phyloP scores from a whole-genome alignment of 2,329 filamentous ascomycete genomes.

The Fusarium euwallaceae region DNA sequence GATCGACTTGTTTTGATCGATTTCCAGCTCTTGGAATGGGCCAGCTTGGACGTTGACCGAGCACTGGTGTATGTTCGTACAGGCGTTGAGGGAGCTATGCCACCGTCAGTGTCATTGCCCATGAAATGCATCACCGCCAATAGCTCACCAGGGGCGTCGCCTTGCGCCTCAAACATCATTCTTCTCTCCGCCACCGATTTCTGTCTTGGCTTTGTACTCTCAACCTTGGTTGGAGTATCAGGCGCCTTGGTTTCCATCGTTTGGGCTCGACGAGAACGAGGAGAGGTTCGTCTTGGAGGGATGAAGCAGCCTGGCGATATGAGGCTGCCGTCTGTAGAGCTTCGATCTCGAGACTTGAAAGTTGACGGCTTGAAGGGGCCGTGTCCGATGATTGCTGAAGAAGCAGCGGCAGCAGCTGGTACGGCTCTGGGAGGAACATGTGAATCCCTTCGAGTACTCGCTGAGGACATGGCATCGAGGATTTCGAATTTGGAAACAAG shows the following conservation, averaged over 20 bases:
- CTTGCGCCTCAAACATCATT: constrained; percentile 36
- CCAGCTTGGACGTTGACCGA: constrained; percentile 7
- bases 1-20: constrained; percentile 12
- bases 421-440: not conserved
- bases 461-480: constrained; percentile 40
- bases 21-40: constrained; percentile 34
- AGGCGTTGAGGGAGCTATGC: constrained; percentile 2
- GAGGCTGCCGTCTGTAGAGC: constrained; percentile 9
- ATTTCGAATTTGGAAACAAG: constrained; percentile 54
- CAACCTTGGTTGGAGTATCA: not conserved
- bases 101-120: not conserved
- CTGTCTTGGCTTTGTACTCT: constrained; percentile 20
- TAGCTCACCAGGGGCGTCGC: constrained; percentile 13
- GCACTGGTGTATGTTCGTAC: not conserved
- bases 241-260: constrained; percentile 26
- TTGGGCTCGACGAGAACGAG: constrained; percentile 19
- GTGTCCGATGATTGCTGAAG: not conserved
- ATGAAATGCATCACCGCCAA: not conserved
- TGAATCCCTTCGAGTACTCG: constrained; percentile 2
- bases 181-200: constrained; percentile 45
- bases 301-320: constrained; percentile 16
- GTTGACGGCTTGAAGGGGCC: not conserved
- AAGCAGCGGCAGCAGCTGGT: not conserved
- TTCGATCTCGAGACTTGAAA: constrained; percentile 4
- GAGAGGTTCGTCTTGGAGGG: not conserved